These are phyloP conservation scores for Crithidia expoeki DNA, from an alignment of 208 protist genomes.

Conservation along the genomic window DNA sequence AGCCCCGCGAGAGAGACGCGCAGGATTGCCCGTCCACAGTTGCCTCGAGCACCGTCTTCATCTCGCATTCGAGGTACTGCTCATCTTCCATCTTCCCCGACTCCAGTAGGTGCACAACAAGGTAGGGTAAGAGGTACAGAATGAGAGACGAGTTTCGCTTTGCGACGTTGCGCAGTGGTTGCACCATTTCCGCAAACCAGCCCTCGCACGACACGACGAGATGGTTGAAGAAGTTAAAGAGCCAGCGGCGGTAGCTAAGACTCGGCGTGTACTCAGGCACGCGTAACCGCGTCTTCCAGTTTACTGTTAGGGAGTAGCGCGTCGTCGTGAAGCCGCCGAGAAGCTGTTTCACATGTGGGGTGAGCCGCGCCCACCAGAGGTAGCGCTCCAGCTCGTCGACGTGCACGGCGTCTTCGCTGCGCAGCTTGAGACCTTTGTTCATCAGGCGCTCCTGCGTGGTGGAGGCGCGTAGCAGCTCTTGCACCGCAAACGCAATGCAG, in stretches of 20 bases:
- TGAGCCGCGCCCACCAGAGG: constrained; percentile 76
- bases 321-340: constrained; percentile 83
- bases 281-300: constrained; percentile 43
- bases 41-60: constrained; percentile 49
- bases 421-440: constrained; percentile 41
- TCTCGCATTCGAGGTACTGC: constrained; percentile 53
- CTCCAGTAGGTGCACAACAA: constrained; percentile 71
- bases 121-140: constrained; percentile 73
- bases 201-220: constrained; percentile 52
- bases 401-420: constrained; percentile 51
- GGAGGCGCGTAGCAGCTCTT: constrained; percentile 81
- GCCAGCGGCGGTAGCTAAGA: constrained; percentile 65
- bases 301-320: constrained; percentile 56
- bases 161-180: constrained; percentile 84
- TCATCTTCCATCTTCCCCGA: constrained; percentile 32
- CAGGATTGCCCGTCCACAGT: constrained; percentile 9
- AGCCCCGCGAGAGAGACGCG: constrained; percentile 39
- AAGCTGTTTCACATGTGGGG: constrained; percentile 51
- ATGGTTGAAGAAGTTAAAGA: constrained; percentile 75
- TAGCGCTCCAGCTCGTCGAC: constrained; percentile 80
- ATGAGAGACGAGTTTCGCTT: constrained; percentile 69
- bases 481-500: constrained; percentile 82
- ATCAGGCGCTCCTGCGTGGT: constrained; percentile 53
- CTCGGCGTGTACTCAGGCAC: constrained; percentile 63
- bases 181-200: constrained; percentile 67